These are phyloP conservation scores for Russula lepida DNA, from an alignment of 768 basidiomycete species.

Conservation along the genomic window DNA sequence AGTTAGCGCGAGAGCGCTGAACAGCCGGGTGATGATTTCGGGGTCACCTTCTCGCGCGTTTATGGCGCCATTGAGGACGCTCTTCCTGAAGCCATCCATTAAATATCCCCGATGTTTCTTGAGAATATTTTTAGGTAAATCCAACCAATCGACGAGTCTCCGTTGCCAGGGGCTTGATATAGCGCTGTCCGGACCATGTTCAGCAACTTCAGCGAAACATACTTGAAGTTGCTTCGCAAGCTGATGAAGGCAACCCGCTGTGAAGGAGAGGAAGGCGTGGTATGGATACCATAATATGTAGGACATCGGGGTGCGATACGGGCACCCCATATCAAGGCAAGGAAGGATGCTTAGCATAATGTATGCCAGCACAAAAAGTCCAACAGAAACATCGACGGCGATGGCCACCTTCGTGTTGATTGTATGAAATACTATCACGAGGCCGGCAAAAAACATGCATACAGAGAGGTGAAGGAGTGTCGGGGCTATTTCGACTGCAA, in stretches of 20 bases:
- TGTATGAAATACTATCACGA: background rate
- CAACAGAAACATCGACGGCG: background rate
- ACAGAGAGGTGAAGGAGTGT: background rate
- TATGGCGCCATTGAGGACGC: background rate
- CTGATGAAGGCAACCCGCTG: background rate
- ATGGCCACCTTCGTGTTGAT: background rate
- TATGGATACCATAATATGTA: background rate
- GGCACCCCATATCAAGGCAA: background rate
- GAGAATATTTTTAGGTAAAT: background rate
- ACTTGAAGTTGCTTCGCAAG: background rate
- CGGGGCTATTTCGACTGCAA: background rate
- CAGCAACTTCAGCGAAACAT: background rate
- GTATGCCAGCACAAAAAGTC: background rate
- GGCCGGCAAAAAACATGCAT: background rate
- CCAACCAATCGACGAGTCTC: background rate
- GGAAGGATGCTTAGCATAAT: background rate
- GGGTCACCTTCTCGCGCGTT: background rate
- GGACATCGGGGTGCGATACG: background rate
- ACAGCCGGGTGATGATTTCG: background rate
- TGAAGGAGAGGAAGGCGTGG: background rate
- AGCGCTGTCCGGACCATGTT: background rate
- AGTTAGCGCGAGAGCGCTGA: background rate
- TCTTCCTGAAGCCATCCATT: background rate
- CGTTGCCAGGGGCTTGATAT: background rate
- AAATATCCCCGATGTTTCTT: background rate